Evolutionary conservation across 345 rosid genomes (phyloP), one percentile per base, ranked within the genome.

Genomic region (Excoecaria cochinchinensis): DNA sequence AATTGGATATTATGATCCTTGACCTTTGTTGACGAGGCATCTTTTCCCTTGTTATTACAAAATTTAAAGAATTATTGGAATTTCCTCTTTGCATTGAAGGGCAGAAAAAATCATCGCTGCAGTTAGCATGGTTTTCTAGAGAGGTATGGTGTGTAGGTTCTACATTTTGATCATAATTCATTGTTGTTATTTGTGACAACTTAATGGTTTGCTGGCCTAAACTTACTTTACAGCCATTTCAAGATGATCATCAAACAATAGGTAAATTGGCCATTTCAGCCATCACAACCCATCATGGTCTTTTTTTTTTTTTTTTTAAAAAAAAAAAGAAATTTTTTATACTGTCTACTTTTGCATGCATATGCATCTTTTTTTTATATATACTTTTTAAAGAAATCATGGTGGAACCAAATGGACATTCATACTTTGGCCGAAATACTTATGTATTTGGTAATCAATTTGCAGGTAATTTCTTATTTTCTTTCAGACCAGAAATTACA

Each of bases 391-490:
- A 42, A 65, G n/a, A 64, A 17, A 31, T n/a, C 11, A 50, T 14
- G 42, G 12, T 8, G 13, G 57, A 15, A 15, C 19, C 55, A 46
- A 42, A 0, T 46, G 55, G 25, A 67, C 38, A 6, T 44, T 46
- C 51, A 46, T 1, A 67, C 53, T 50, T 48, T n/a, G 44, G 58
- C 17, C 19, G 22, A 16, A 21, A 31, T 19, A 14, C 48, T 56
- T 59, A 51, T 78, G 57, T 69, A 67, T 53, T 68, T 74, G 70
- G 67, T 68, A 22, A 71, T 73, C 75, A 24, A 76, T 69, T 81
- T 84, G 83, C 95, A 95, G 99, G 97, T 62, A 95, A 92, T 80
- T 91, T 92, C 86, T 85, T 92, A 74, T 86, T 95, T 78, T 90
- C 99, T 69, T 91, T 95, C 85, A 86, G 97, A 86, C 99, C 99